These are phyloP conservation scores for Kwoniella heveanensis DNA, from an alignment of 768 basidiomycete species.

Conservation along the genomic window DNA sequence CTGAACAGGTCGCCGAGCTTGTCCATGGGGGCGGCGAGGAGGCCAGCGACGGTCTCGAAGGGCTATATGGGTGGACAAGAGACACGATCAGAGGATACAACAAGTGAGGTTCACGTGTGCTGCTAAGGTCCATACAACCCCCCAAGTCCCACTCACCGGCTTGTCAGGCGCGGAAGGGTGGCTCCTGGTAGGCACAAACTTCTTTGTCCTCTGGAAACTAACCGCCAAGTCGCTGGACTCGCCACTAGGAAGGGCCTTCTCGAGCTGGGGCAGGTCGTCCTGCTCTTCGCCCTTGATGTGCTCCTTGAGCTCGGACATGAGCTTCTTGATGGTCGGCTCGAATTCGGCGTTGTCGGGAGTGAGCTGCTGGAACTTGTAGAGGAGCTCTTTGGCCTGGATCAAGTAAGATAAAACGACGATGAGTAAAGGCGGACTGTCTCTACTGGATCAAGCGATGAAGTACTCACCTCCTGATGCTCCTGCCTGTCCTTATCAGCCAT, in stretches of 20 bases:
- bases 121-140: too few relatives aligned
- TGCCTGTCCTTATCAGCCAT: constrained; percentile 31
- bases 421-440: too few relatives aligned
- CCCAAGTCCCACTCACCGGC: constrained; percentile 36
- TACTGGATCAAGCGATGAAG: too few relatives aligned
- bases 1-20: constrained; percentile 33
- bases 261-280: constrained; percentile 28
- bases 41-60: constrained; percentile 32
- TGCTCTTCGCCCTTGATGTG: constrained; percentile 33
- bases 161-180: constrained; percentile 34
- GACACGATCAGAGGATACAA: background rate
- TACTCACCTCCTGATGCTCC: constrained; percentile 24
- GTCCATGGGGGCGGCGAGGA: constrained; percentile 31
- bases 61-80: constrained; percentile 11
- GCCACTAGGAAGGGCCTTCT: constrained; percentile 8
- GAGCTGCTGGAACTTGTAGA: constrained; percentile 33
- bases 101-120: background rate
- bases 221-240: constrained; percentile 18
- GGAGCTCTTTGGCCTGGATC: constrained; percentile 26
- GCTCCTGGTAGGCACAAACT: constrained; percentile 34
- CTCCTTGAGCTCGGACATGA: constrained; percentile 15
- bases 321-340: constrained; percentile 23
- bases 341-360: constrained; percentile 17
- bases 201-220: constrained; percentile 32
- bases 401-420: too few relatives aligned